A percentile compares a stretch with the other conserved stretches of the same genome.
Conservation (phyloP, 257 asterid genomes). For the Misopates orontium region DNA sequence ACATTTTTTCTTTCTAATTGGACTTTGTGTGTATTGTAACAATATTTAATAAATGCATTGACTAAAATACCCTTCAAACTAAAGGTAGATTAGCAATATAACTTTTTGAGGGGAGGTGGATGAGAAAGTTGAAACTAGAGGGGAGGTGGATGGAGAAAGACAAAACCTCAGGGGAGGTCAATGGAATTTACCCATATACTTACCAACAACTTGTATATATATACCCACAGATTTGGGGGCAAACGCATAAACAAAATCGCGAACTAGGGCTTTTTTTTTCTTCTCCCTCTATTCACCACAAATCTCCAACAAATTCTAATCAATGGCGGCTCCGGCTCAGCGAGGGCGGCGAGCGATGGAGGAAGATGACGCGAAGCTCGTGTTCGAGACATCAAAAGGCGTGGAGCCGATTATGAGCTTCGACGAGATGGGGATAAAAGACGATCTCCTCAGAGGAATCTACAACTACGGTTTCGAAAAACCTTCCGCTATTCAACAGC, state of each 20-base stretch:
- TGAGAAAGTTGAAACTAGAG: too few species aligned
- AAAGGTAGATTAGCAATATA: too few species aligned
- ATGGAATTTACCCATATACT: too few species aligned
- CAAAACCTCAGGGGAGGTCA: too few species aligned
- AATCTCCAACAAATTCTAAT: not conserved
- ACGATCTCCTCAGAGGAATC: conserved; percentile 76
- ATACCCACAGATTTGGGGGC: not conserved
- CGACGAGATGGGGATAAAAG: conserved; percentile 89
- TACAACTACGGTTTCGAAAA: conserved; percentile 86
- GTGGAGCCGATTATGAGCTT: conserved; percentile 81
- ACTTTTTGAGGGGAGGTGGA: too few species aligned
- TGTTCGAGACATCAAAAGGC: conserved; percentile 80
- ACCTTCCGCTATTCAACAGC: conserved; percentile 92
- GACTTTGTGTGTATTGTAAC: too few species aligned
- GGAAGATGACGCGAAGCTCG: conserved; percentile 61
- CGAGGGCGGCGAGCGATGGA: conserved; percentile 50
- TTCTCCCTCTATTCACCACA: not conserved
- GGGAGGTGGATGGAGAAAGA: too few species aligned
- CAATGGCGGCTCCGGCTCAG: conserved; percentile 55
- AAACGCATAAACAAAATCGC: not conserved
- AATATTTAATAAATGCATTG: too few species aligned
- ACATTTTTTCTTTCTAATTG: too few species aligned
- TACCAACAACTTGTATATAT: not conserved
- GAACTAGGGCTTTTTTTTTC: conserved; percentile 29
- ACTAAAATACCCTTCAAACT: too few species aligned